phyloP scores from a whole-genome alignment of 106 monocot genomes.

The Narthecium ossifragum region DNA sequence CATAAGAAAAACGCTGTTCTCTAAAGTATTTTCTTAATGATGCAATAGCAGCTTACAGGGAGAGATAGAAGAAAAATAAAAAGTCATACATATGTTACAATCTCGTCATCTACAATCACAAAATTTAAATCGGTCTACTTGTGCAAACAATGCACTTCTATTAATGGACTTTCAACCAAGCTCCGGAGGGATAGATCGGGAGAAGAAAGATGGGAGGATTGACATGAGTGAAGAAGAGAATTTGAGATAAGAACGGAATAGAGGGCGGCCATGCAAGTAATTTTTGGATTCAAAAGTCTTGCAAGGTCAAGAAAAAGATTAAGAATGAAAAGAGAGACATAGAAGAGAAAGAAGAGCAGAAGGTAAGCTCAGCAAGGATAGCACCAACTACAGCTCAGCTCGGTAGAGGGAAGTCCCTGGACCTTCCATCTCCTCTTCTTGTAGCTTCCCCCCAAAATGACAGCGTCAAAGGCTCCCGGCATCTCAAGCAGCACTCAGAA shows the following conservation, averaged over 20 bases:
- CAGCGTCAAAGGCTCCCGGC: not conserved
- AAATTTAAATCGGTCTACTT: too few relatives aligned
- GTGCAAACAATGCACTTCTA: too few relatives aligned
- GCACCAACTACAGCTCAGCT: not conserved
- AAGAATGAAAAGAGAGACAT: not conserved
- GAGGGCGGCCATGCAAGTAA: constrained; percentile 6
- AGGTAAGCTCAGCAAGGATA: constrained; percentile 11
- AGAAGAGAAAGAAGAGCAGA: not conserved
- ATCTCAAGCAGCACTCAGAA: not conserved
- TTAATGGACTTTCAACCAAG: too few relatives aligned
- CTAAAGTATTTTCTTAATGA: too few relatives aligned
- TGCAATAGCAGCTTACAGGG: too few relatives aligned
- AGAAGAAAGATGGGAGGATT: not conserved
- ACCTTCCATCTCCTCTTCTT: constrained; percentile 1
- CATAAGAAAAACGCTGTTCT: too few relatives aligned
- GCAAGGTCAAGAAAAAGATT: constrained; percentile 63
- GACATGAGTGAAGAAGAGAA: not conserved
- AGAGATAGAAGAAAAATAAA: too few relatives aligned
- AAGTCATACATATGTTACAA: too few relatives aligned
- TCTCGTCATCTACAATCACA: too few relatives aligned
- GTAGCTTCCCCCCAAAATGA: not conserved
- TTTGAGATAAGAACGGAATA: not conserved
- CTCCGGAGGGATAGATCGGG: too few relatives aligned
- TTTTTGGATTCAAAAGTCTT: constrained; percentile 22
- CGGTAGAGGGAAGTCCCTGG: not conserved